Evolutionary conservation across 805 yeast species (phyloP), one percentile per base, ranked within the genome.

Genomic region (Torulaspora indica): DNA sequence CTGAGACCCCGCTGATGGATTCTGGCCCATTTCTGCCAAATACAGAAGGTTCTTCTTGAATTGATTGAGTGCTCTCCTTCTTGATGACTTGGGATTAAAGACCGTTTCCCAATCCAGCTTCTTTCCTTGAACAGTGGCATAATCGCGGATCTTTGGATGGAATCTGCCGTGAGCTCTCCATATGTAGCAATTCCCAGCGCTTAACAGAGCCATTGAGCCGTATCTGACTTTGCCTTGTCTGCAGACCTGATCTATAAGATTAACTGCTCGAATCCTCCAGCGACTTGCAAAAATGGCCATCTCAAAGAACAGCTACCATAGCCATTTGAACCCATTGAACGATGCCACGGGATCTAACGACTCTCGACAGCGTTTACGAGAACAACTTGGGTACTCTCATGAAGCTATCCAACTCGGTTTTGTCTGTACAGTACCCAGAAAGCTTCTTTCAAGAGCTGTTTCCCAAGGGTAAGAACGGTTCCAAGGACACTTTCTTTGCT

Each of bases 301-400:
- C 34, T 9, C 22, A n/a, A 9, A 28, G 13, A 17, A 2, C 9
- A 38, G 8, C 28, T 17, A 18, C 8, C 13, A 18, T 12, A n/a
- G 4, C 12, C 23, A n/a, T 18, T n/a, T 10, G 8, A 10, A 27
- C 25, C 25, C 8, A 13, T 15, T 23, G 22, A 7, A 29, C 31
- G 34, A 58, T 55, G 63, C 50, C 53, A 10, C 52, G 56, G 27
- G 52, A 48, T 24, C 42, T 53, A 39, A 46, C 58, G 7, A 51
- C 47, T 10, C 42, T 60, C 20, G 60, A 52, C 28, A 49, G 55
- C 36, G 64, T 62, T 10, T 56, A 58, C 31, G 53, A 50, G 17
- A 57, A 55, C 36, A 61, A 61, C 40, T 36, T 60, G 17, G 64
- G 65, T 5, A 52, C 58, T 23, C 38, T 61, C 22, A 38, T 34